Evolutionary conservation across 2,329 filamentous ascomycete genomes (phyloP).

Genomic region (Neocatenulostroma microsporum): DNA sequence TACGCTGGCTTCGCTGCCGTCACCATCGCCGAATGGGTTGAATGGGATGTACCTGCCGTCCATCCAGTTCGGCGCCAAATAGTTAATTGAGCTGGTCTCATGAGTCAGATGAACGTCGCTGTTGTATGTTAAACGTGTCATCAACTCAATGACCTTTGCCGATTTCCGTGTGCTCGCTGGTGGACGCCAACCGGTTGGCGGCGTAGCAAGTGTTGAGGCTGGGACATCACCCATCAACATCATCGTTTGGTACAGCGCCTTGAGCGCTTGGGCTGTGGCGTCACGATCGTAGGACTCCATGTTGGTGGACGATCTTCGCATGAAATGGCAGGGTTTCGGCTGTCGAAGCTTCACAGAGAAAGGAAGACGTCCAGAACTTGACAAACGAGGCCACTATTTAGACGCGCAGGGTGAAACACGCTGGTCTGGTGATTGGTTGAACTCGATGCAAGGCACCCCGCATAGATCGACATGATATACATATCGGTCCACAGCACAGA

Average conservation of each 20-base stretch:
- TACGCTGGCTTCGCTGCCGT: too few relatives aligned
- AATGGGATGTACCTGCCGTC: slow-evolving; percentile 1
- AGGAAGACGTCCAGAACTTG: too few relatives aligned
- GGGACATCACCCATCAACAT: background rate
- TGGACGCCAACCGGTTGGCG: background rate
- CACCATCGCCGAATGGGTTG: background rate
- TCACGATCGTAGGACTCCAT: slow-evolving; percentile 1
- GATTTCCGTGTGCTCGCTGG: slow-evolving; percentile 1
- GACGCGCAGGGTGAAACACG: too few relatives aligned
- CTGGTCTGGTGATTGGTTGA: too few relatives aligned
- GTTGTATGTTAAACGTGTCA: background rate
- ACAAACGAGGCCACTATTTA: too few relatives aligned
- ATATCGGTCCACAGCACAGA: too few relatives aligned
- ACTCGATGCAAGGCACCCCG: too few relatives aligned
- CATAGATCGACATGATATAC: too few relatives aligned
- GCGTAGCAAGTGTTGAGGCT: background rate
- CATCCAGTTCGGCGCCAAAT: background rate
- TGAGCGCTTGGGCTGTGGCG: background rate
- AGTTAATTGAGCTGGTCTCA: background rate
- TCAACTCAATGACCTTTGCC: background rate
- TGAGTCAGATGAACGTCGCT: background rate
- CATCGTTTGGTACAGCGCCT: background rate
- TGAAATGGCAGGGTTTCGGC: too few relatives aligned
- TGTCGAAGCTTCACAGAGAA: too few relatives aligned
- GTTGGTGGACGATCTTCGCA: too few relatives aligned